These are phyloP conservation scores for Epithemia pelagica DNA, from an alignment of 108 stramenopile species.

Conservation along the genomic window DNA sequence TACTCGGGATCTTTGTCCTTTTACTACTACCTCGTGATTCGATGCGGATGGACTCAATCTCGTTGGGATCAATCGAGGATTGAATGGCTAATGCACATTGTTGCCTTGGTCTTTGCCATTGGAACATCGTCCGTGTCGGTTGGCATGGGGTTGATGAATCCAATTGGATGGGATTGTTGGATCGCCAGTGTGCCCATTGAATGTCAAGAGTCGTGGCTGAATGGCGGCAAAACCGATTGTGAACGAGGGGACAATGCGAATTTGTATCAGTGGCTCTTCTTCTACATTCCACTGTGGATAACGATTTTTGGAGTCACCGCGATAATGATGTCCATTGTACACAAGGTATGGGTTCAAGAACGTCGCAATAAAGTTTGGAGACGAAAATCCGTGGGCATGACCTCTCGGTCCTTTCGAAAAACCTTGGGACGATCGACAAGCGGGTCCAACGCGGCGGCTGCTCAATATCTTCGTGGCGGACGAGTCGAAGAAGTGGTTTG, in stretches of 20 bases:
- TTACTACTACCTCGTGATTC: constrained; percentile 37
- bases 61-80: constrained; percentile 7
- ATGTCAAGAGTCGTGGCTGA: background rate
- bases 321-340: background rate
- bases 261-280: constrained; percentile 29
- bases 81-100: constrained; percentile 17
- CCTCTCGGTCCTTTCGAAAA: background rate
- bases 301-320: background rate
- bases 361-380: background rate
- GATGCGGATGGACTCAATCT: constrained; percentile 23
- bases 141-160: constrained; percentile 15
- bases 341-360: background rate
- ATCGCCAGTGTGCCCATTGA: constrained; percentile 7
- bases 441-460: background rate
- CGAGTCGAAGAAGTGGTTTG: background rate
- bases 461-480: background rate
- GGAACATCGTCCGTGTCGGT: constrained; percentile 15
- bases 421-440: background rate
- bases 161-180: constrained; percentile 22
- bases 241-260: background rate
- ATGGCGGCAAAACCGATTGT: background rate
- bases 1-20: constrained; percentile 24
- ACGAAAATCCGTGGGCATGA: background rate
- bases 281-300: constrained; percentile 39
- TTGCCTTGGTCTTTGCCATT: constrained; percentile 18